Percentiles rank a stretch among this genome's conserved stretches.
Conservation (phyloP, 2,329 filamentous ascomycete species). For the Mycosphaerella sp. region DNA sequence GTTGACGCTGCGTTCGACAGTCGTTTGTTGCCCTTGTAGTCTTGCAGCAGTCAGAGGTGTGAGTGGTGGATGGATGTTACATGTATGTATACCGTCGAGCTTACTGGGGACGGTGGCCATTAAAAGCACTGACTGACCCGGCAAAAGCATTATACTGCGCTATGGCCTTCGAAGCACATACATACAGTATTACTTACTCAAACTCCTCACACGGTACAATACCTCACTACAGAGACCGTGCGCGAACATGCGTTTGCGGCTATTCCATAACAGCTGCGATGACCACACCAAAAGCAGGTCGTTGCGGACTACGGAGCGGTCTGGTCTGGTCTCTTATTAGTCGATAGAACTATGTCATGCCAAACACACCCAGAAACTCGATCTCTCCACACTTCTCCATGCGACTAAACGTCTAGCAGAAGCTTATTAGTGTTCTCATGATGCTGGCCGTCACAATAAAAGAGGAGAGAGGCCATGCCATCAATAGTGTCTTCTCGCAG, state of each 20-base stretch:
- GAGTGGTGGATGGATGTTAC: too few species aligned
- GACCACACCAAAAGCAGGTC: too few species aligned
- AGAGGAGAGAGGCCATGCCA: slow-evolving; percentile 3
- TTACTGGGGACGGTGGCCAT: too few species aligned
- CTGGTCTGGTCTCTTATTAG: neutral
- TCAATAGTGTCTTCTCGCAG: neutral
- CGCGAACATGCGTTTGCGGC: slow-evolving; percentile 2
- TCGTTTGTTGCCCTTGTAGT: too few species aligned
- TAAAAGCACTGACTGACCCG: neutral
- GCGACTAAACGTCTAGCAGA: neutral
- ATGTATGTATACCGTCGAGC: too few species aligned
- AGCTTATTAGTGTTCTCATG: slow-evolving; percentile 6
- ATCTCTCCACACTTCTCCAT: slow-evolving; percentile 4
- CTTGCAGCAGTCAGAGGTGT: too few species aligned
- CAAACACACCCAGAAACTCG: slow-evolving; percentile 4
- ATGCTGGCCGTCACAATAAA: neutral
- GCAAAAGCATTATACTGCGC: slow-evolving; percentile 6
- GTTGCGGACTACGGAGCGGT: neutral
- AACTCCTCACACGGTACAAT: neutral
- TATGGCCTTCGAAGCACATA: neutral
- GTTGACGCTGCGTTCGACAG: neutral
- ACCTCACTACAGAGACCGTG: slow-evolving; percentile 2
- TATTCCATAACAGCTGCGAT: neutral
- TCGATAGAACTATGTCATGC: slow-evolving; percentile 3
- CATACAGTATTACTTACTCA: neutral